Evolutionary conservation across 768 basidiomycete genomes (phyloP).

Genomic region (Dacryopinax spathularia): DNA sequence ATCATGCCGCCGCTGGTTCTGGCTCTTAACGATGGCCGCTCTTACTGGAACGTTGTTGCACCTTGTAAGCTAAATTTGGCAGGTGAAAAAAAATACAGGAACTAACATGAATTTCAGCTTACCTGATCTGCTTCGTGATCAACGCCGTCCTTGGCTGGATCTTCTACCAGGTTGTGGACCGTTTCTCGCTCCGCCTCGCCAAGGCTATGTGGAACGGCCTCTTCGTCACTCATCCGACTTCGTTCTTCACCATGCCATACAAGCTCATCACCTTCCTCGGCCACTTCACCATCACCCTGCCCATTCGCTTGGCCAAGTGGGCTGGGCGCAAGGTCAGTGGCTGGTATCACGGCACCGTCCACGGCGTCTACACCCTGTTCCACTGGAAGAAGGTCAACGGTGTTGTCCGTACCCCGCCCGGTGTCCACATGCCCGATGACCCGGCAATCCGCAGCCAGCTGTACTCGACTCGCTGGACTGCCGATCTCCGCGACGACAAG

Average conservation of each 20-base stretch:
- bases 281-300: conserved; percentile 15
- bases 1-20: conserved; percentile 21
- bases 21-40: conserved; percentile 13
- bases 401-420: conserved; percentile 16
- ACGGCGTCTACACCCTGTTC: conserved; percentile 12
- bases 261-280: conserved; percentile 14
- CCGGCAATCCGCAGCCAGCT: conserved; percentile 21
- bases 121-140: conserved; percentile 20
- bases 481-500: conserved; percentile 17
- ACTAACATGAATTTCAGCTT: conserved; percentile 7
- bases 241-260: conserved; percentile 12
- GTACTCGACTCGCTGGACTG: conserved; percentile 21
- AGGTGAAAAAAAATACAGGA: no score
- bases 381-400: conserved; percentile 15
- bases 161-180: conserved; percentile 21
- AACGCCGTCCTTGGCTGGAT: conserved; percentile 15
- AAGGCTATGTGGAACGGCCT: conserved; percentile 23
- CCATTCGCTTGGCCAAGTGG: conserved; percentile 10
- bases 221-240: conserved; percentile 22
- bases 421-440: conserved; percentile 18
- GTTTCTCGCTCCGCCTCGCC: conserved; percentile 21
- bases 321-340: not conserved
- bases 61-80: conserved; percentile 8
- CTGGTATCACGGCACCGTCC: conserved; percentile 8
- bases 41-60: conserved; percentile 19